Evolutionary conservation across 129 eudicot genomes (phyloP).

Genomic region (Solidago caesia): DNA sequence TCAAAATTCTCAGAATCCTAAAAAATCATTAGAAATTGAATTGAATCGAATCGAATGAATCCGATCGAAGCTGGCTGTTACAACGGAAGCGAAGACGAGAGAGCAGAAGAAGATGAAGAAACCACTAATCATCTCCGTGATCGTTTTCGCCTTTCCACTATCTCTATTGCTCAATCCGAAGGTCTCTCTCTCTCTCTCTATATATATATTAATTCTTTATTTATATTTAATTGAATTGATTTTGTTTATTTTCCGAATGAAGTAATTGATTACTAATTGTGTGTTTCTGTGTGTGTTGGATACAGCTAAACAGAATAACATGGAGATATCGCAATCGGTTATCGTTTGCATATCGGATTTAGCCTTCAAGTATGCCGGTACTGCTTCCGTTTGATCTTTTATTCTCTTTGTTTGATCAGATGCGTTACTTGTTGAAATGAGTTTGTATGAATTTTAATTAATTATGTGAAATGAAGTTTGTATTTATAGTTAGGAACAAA

Average conservation of each 20-base stretch:
- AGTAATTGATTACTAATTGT: not conserved
- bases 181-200: slow-evolving; percentile 29
- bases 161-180: slow-evolving; percentile 72
- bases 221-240: not conserved
- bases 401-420: too few relatives aligned
- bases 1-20: slow-evolving; percentile 19
- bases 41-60: slow-evolving; percentile 3
- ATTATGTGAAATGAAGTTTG: not conserved
- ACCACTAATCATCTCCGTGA: slow-evolving; percentile 56
- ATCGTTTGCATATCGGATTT: slow-evolving; percentile 75
- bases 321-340: slow-evolving; percentile 74
- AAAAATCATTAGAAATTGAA: slow-evolving; percentile 2
- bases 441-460: not conserved
- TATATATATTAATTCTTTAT: not conserved
- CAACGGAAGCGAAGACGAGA: slow-evolving; percentile 52
- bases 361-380: slow-evolving; percentile 89
- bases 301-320: slow-evolving; percentile 55
- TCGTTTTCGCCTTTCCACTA: slow-evolving; percentile 73
- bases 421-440: not conserved
- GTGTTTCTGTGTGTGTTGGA: not conserved
- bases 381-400: not conserved
- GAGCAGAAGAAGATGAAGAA: slow-evolving; percentile 52
- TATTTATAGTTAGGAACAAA: not conserved
- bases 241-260: not conserved
- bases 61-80: slow-evolving; percentile 17